Conservation (phyloP, 2,329 filamentous ascomycete genomes). For the Thelonectria rubi region DNA sequence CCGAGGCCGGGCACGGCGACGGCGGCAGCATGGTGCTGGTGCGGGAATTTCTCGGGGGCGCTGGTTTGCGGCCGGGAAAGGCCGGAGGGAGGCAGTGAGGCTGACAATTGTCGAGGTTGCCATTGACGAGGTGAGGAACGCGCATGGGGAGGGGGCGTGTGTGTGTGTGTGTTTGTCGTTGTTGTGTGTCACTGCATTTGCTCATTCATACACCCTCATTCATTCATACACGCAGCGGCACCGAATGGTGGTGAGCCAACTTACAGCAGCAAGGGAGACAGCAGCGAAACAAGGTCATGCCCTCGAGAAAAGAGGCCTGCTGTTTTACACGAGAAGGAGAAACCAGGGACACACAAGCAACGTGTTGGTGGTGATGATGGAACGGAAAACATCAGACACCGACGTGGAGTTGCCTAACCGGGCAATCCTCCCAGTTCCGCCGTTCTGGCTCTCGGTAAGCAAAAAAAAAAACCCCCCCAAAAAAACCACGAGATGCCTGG, state of each 20-base stretch:
- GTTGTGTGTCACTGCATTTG: not conserved
- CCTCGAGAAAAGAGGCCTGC: not conserved
- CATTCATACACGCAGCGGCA: not conserved
- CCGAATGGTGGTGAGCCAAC: too few species aligned
- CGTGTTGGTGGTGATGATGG: not conserved
- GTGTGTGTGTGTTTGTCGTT: not conserved
- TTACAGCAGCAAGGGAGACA: not conserved
- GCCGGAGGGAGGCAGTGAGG: conserved; percentile 24
- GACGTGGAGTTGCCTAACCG: conserved; percentile 1
- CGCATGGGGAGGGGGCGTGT: conserved; percentile 5
- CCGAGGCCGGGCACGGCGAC: conserved; percentile 32
- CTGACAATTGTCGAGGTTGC: conserved; percentile 10
- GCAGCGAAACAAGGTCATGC: not conserved
- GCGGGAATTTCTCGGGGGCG: conserved; percentile 31
- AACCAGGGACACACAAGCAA: not conserved
- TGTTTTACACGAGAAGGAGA: not conserved
- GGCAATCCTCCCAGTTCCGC: not conserved
- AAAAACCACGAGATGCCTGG: not conserved
- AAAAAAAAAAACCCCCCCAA: not conserved
- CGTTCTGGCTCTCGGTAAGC: not conserved
- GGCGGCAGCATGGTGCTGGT: conserved; percentile 34
- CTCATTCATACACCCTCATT: too few species aligned
- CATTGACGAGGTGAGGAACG: conserved; percentile 16
- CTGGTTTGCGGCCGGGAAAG: conserved; percentile 18
- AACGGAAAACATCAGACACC: not conserved